Evolutionary conservation across 2,329 filamentous ascomycete species (phyloP).

Genomic region (Phaeosphaeriaceae sp.): DNA sequence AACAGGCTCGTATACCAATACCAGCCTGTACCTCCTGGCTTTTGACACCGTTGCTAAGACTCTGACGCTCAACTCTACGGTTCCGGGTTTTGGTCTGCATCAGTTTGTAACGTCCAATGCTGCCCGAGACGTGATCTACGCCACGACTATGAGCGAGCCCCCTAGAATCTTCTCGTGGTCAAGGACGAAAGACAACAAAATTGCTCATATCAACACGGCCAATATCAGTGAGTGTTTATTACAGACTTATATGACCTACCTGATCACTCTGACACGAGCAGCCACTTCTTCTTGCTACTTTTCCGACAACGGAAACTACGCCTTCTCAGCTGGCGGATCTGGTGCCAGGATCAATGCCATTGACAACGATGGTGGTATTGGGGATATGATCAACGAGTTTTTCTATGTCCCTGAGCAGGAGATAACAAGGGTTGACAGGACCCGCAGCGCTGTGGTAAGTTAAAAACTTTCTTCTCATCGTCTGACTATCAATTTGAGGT

Average conservation of each 20-base stretch:
- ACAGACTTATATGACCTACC: not conserved
- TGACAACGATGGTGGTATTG: slow-evolving; percentile 5
- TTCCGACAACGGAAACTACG: slow-evolving; percentile 4
- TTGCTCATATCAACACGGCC: slow-evolving; percentile 4
- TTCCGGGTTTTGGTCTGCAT: slow-evolving; percentile 4
- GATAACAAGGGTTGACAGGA: slow-evolving; percentile 2
- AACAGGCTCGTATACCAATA: slow-evolving; percentile 7
- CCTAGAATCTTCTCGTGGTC: slow-evolving; percentile 6
- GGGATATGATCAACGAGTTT: slow-evolving; percentile 1
- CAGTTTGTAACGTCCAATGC: slow-evolving; percentile 5
- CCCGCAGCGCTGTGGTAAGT: slow-evolving; percentile 3
- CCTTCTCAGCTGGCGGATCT: slow-evolving; percentile 6
- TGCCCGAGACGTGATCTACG: slow-evolving; percentile 6
- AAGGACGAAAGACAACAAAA: slow-evolving; percentile 2
- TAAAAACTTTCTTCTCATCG: not conserved
- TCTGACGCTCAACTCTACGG: slow-evolving; percentile 3
- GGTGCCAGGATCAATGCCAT: slow-evolving; percentile 4
- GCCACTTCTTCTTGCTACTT: slow-evolving; percentile 6
- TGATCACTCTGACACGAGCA: not conserved
- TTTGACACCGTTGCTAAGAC: slow-evolving; percentile 9
- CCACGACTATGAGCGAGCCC: slow-evolving; percentile 7
- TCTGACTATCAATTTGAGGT: not conserved
- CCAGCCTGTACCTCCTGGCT: slow-evolving; percentile 5
- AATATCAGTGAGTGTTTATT: slow-evolving; percentile 1
- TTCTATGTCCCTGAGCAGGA: slow-evolving; percentile 6